These are phyloP conservation scores for Camellia japonica DNA, from an alignment of 148 eudicot genomes.

Conservation along the genomic window DNA sequence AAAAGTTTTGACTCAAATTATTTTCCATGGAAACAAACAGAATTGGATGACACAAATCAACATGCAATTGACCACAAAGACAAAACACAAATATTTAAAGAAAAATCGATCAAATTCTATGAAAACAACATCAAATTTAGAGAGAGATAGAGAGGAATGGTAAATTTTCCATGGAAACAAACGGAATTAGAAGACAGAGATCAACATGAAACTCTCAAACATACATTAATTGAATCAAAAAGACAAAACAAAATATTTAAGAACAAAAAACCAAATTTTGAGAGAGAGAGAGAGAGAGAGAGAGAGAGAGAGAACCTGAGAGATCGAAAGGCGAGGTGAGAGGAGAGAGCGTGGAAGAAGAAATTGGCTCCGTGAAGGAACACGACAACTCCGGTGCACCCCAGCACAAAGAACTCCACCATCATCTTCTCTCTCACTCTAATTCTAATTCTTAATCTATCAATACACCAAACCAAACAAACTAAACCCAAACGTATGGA, in stretches of 20 bases:
- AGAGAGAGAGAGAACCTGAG: constrained; percentile 41
- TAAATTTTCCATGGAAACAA: neutral
- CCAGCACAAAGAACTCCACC: constrained; percentile 53
- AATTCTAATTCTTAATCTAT: neutral
- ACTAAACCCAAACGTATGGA: neutral
- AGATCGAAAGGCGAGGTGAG: constrained; percentile 47
- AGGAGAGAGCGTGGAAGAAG: constrained; percentile 46
- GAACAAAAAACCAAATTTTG: neutral
- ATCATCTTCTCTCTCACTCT: constrained; percentile 16
- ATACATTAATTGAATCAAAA: neutral
- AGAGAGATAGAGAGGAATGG: too few species aligned
- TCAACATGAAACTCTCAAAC: too few species aligned
- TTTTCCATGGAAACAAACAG: neutral
- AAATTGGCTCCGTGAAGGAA: constrained; percentile 58
- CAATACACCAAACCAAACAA: neutral
- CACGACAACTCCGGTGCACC: constrained; percentile 66
- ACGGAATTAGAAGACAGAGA: neutral
- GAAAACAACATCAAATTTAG: too few species aligned
- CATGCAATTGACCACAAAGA: too few species aligned
- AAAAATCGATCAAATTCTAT: too few species aligned
- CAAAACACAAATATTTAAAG: too few species aligned
- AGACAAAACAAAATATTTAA: neutral
- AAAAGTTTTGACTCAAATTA: neutral
- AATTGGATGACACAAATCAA: too few species aligned
- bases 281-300: neutral